Conservation (phyloP, 352 stramenopile species). For the Globisporangium apiculatum region DNA sequence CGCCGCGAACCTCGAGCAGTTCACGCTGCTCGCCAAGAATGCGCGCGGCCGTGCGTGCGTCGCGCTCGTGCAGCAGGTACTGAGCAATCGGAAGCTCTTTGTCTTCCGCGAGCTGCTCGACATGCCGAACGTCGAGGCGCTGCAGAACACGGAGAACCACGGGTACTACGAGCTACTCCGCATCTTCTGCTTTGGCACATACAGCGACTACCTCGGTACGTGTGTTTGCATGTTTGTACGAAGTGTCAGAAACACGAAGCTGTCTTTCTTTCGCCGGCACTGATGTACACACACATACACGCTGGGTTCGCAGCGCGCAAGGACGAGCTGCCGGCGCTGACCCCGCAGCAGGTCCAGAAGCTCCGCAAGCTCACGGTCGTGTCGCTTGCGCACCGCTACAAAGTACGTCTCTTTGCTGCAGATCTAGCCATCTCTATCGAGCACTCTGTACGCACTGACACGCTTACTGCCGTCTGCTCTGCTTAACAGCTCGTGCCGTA, state of each 20-base stretch:
- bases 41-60: conserved; percentile 86
- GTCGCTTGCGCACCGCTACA: conserved; percentile 76
- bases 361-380: conserved; percentile 87
- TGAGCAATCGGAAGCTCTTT: conserved; percentile 90
- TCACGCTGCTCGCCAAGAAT: conserved; percentile 90
- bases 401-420: conserved; percentile 26
- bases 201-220: conserved; percentile 76
- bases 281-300: not conserved
- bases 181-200: conserved; percentile 89
- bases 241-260: not conserved
- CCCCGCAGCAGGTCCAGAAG: conserved; percentile 68
- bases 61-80: conserved; percentile 89
- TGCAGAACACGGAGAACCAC: conserved; percentile 69
- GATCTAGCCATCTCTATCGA: no score
- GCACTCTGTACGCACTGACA: not conserved
- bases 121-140: conserved; percentile 86
- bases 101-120: conserved; percentile 91
- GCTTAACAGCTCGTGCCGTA: conserved; percentile 71
- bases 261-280: not conserved
- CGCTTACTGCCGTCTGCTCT: not conserved
- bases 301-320: conserved; percentile 34
- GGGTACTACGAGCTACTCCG: conserved; percentile 76
- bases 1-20: conserved; percentile 86
- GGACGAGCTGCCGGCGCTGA: conserved; percentile 57
- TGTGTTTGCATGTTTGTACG: not conserved